Evolutionary conservation across 345 rosid genomes (phyloP), one percentile per base, ranked within the genome.

Genomic region (Eucalyptus camaldulensis): DNA sequence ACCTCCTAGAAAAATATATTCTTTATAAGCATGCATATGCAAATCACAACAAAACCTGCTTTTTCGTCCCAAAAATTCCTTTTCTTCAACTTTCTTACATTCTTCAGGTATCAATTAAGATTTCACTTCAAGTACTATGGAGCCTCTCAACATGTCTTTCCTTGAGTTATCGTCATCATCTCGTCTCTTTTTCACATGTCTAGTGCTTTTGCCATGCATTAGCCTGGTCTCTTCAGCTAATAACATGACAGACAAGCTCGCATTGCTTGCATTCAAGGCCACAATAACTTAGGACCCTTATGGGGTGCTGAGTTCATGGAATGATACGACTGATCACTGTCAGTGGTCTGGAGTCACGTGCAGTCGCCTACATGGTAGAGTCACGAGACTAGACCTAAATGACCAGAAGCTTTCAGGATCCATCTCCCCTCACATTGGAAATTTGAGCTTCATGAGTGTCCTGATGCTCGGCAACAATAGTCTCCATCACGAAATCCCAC

Each of bases 221-320:
- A 16, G 87, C 81, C 83, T 6, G 25, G 91, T 91, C 72, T 92
- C 92, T 88, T 86, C 8, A 37, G 87, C 92, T 29, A 6, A 92
- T 3, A 88, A 16, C 49, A 49, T 2, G 21, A 87, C 89, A 11
- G 85, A 88, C 31, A 3, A 51, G 86, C 87, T 88, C 5, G 62
- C 88, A 1, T 87, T 80, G n/a, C 81, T 87, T 80, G 49, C 29
- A 1, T 76, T 83, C 86, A 86, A 72, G 54, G 60, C 83, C 13
- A 49, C 49, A 22, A 58, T 88, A 44, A 2, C 49, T 33, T 85
- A 85, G 17, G 83, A 62, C 85, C 81, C 85, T 65, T 5, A 45
- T 49, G 15, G 44, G 19, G 58, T 22, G 13, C 12, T 90, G 13
- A 51, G 16, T 87, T 72, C 86, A 7, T 25, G 33, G 87, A 88